Base-by-base conservation (phyloP, 495 filamentous ascomycete genomes). In the Penicillium bovifimosum region DNA sequence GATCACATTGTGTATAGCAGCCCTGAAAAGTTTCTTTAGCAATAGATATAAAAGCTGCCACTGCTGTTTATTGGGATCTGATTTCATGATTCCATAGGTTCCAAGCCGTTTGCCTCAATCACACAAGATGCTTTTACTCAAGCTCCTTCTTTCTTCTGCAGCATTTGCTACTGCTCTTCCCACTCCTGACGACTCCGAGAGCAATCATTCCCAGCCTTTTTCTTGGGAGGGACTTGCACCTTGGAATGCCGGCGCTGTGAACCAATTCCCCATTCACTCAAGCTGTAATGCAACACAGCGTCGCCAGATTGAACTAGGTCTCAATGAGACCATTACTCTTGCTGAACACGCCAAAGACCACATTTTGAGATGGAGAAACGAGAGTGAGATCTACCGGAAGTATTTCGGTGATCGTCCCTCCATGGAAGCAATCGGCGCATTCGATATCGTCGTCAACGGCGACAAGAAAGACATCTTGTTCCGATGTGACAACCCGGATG, bases 401-500 rank as follows among this genome's bases (percentile, higher is more conserved):
- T 84, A 84, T 62, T 84, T 84, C 54, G 76, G 80, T 28, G 62
- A 70, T 43, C 58, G 68, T 9, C 59, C 76, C 2, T 76, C 77
- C 3, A 70, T 73, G 24, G 71, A 74, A 46, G 69, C 74, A 5
- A 66, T 81, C 42, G 81, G 80, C 5, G 76, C 75, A 65, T 81
- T 69, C 57, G 74, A 79, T 33, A 65, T 72, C 32, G 66, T 83
- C 24, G 63, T 77, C 55, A 69, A 63, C 40, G 78, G 69, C 0
- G 70, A 80, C 35, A 71, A 72, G n/a, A 56, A 61, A 6, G 65
- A 68, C 11, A 68, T 79, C 11, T 56, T 77, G 10, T 81, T 82
- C 55, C 71, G 80, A 9, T 83, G 81, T 52, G 82, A 85, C 52
- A 76, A 84, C 50, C 69, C 75, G 1, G 82, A 85, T 53, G 60